These are phyloP conservation scores for Pythium aquatile DNA, from an alignment of 352 stramenopile species.

Conservation along the genomic window DNA sequence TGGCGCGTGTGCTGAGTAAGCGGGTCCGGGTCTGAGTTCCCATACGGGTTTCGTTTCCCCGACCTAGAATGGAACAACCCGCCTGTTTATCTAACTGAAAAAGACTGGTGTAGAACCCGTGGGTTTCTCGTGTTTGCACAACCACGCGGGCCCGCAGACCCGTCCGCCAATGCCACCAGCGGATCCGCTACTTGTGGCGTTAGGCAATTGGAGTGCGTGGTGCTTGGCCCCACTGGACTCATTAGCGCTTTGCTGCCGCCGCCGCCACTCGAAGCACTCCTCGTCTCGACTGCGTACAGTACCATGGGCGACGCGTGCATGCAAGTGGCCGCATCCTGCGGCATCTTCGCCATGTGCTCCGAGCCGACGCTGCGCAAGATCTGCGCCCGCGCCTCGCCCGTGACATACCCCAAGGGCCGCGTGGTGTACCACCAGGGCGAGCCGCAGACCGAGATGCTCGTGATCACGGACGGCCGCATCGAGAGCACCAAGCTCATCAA, in stretches of 20 bases:
- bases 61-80: background rate
- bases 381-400: slow-evolving; percentile 55
- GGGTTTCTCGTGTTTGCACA: slow-evolving; percentile 28
- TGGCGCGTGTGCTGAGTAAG: background rate
- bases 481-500: slow-evolving; percentile 81
- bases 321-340: slow-evolving; percentile 52
- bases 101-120: background rate
- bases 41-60: background rate
- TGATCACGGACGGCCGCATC: slow-evolving; percentile 64
- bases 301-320: slow-evolving; percentile 63
- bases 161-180: slow-evolving; percentile 18
- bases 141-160: slow-evolving; percentile 13
- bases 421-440: slow-evolving; percentile 82
- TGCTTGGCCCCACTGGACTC: slow-evolving; percentile 8
- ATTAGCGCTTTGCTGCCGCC: slow-evolving; percentile 12
- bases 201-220: slow-evolving; percentile 20
- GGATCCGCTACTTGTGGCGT: slow-evolving; percentile 17
- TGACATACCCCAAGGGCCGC: slow-evolving; percentile 70
- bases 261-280: slow-evolving; percentile 1
- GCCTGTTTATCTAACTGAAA: background rate
- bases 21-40: background rate
- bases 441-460: slow-evolving; percentile 76
- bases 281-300: background rate
- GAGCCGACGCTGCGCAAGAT: slow-evolving; percentile 80
- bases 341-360: slow-evolving; percentile 84